These are phyloP conservation scores for Penicillium subrubescens DNA, from an alignment of 495 filamentous ascomycete genomes.

Conservation along the genomic window DNA sequence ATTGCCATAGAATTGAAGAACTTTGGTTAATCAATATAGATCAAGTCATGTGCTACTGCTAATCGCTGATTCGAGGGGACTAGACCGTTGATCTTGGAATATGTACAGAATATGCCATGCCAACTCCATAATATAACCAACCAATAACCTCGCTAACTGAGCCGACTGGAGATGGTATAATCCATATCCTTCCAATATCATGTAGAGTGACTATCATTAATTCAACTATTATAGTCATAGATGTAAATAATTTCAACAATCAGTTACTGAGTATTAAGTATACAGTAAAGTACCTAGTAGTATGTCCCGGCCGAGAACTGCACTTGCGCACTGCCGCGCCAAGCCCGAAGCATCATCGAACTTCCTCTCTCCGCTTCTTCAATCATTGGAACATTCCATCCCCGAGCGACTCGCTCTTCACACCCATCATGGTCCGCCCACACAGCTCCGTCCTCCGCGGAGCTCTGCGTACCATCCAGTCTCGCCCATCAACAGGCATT, in stretches of 20 bases:
- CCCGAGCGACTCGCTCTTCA: conserved; percentile 11
- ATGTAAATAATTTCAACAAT: not conserved
- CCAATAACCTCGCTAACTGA: not conserved
- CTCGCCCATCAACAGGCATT: conserved; percentile 13
- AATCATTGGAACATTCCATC: conserved; percentile 7
- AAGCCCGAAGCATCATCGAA: not conserved
- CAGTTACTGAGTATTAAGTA: not conserved
- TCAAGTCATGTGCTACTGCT: not conserved
- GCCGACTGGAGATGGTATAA: not conserved
- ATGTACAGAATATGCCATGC: not conserved
- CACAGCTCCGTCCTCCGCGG: conserved; percentile 21
- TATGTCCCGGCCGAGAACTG: conserved; percentile 9
- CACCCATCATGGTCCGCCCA: conserved; percentile 22
- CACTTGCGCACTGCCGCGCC: conserved; percentile 1
- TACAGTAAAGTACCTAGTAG: too few relatives aligned
- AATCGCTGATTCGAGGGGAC: not conserved
- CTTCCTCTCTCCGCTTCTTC: conserved; percentile 3
- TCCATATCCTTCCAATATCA: not conserved
- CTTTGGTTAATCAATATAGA: not conserved
- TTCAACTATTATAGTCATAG: not conserved
- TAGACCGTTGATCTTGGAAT: not conserved
- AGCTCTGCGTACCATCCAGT: conserved; percentile 25
- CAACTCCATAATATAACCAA: not conserved
- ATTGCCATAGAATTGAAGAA: not conserved
- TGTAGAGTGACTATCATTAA: not conserved